These are phyloP conservation scores for Porcisia deanei DNA, from an alignment of 208 protist genomes.

Conservation along the genomic window DNA sequence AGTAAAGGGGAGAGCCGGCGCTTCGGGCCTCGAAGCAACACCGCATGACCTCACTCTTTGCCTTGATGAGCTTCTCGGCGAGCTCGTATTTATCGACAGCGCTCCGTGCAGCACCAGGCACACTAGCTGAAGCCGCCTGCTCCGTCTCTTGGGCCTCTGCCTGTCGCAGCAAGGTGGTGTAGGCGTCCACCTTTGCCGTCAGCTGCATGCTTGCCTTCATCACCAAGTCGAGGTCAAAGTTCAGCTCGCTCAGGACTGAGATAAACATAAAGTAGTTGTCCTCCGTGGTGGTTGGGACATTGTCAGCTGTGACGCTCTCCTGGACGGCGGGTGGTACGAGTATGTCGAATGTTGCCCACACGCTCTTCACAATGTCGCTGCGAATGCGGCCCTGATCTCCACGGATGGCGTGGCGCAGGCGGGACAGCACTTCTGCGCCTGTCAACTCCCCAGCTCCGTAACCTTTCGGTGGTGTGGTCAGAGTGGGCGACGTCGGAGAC, in stretches of 20 bases:
- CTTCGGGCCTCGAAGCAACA: slow-evolving; percentile 53
- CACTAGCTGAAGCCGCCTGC: background rate
- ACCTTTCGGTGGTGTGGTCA: background rate
- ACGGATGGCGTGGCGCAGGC: slow-evolving; percentile 41
- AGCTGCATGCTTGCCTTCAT: slow-evolving; percentile 29
- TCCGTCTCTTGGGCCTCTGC: slow-evolving; percentile 13
- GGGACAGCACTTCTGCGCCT: slow-evolving; percentile 22
- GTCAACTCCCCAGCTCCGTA: slow-evolving; percentile 6
- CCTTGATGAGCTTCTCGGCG: slow-evolving; percentile 28
- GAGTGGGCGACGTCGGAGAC: background rate
- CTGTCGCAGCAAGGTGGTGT: slow-evolving; percentile 11
- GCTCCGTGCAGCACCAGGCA: background rate
- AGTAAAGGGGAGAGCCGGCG: slow-evolving; percentile 70
- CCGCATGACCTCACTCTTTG: slow-evolving; percentile 51
- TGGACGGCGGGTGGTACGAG: slow-evolving; percentile 51
- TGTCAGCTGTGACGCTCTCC: slow-evolving; percentile 27
- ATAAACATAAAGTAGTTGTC: slow-evolving; percentile 65
- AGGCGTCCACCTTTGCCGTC: slow-evolving; percentile 34
- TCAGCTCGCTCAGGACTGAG: slow-evolving; percentile 50
- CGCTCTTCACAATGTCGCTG: slow-evolving; percentile 52
- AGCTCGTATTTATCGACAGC: slow-evolving; percentile 5
- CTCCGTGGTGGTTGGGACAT: slow-evolving; percentile 26
- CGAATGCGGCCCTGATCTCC: slow-evolving; percentile 52
- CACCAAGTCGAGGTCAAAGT: slow-evolving; percentile 55
- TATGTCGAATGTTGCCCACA: slow-evolving; percentile 71